Base-by-base conservation (phyloP, 1,139 yeast species). In the Candida sanyaensis region DNA sequence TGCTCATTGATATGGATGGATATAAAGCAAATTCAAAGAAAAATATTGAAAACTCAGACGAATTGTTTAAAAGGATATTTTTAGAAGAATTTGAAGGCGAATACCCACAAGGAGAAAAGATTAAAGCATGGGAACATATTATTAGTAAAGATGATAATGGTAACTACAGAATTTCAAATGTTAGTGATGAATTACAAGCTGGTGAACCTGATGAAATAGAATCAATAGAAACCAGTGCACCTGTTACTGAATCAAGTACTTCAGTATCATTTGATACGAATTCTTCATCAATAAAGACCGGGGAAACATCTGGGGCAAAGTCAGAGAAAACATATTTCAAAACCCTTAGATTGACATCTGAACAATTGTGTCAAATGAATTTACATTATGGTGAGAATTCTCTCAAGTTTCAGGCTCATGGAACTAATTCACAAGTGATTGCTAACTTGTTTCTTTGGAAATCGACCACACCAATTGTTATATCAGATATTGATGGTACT, bases 401-500 rank as follows among this genome's bases (percentile, higher is more conserved):
- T 36, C 70, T 93, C 50, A 77, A 81, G 46, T 95, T 92, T 63
- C 83, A 87, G 42, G 91, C 92, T 38, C 86, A 87, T 54, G 85
- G 86, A 55, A 96, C 97, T 34, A 86, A 83, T 53, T 90, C 98
- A 0, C 77, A 84, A 41, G 81, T 93, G 13, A 73, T 75, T 9
- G 84, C 97, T 0, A 81, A 86, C 55, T 74, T 95, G 50, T 93
- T 78, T 61, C 78, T 90, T 44, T 93, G 99, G 99, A 84, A 84
- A 55, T 78, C 86, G 55, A 77, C 83, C 49, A 85, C 87, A 0
- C 98, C 98, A 1, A 88, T 93, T 45, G 99, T 95, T 4, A 93
- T 93, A 37, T 90, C 97, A 8, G 99, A 95, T 69, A 93, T 95
- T 52, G 99, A 95, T 66, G 99, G 99, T 13, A 95, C 99, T 1